Percentiles rank a stretch among this genome's conserved stretches.
Conservation (phyloP, 75 land plant species). For the Gnetum montanum region DNA sequence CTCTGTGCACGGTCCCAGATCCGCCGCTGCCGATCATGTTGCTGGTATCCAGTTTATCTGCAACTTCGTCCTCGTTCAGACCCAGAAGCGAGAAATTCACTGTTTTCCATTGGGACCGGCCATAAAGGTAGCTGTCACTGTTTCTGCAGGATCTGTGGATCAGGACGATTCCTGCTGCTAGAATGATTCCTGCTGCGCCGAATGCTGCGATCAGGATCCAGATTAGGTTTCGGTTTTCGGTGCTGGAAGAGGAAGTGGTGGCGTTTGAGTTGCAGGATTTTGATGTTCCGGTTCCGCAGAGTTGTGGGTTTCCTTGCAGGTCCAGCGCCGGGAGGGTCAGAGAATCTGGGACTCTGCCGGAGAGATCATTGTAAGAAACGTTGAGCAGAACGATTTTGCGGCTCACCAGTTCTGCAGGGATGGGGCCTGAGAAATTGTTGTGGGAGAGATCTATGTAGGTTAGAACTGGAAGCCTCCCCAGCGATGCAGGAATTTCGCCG, state of each 20-base stretch:
- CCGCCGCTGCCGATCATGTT: slow-evolving; percentile 47
- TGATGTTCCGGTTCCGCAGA: slow-evolving; percentile 55
- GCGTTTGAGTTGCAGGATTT: slow-evolving; percentile 26
- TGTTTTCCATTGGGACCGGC: slow-evolving; percentile 15
- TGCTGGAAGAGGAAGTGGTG: not conserved
- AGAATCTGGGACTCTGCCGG: slow-evolving; percentile 52
- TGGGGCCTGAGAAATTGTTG: slow-evolving; percentile 51
- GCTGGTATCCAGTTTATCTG: slow-evolving; percentile 41
- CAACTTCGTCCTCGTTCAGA: slow-evolving; percentile 49
- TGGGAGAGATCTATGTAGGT: slow-evolving; percentile 56
- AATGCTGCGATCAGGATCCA: slow-evolving; percentile 23
- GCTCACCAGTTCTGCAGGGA: slow-evolving; percentile 49
- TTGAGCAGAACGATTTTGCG: slow-evolving; percentile 54
- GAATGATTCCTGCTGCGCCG: slow-evolving; percentile 15
- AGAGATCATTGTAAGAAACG: slow-evolving; percentile 56
- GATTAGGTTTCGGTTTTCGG: slow-evolving; percentile 3
- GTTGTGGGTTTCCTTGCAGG: slow-evolving; percentile 48
- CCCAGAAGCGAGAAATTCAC: slow-evolving; percentile 45
- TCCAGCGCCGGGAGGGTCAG: slow-evolving; percentile 52
- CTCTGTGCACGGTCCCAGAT: slow-evolving; percentile 53
- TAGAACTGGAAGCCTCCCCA: slow-evolving; percentile 36
- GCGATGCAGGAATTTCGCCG: slow-evolving; percentile 57
- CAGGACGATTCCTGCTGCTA: slow-evolving; percentile 15
- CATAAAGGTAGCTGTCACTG: slow-evolving; percentile 6
- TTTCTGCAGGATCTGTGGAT: slow-evolving; percentile 12